These are phyloP conservation scores for Lactuca saligna DNA, from an alignment of 129 eudicot genomes.

Conservation along the genomic window DNA sequence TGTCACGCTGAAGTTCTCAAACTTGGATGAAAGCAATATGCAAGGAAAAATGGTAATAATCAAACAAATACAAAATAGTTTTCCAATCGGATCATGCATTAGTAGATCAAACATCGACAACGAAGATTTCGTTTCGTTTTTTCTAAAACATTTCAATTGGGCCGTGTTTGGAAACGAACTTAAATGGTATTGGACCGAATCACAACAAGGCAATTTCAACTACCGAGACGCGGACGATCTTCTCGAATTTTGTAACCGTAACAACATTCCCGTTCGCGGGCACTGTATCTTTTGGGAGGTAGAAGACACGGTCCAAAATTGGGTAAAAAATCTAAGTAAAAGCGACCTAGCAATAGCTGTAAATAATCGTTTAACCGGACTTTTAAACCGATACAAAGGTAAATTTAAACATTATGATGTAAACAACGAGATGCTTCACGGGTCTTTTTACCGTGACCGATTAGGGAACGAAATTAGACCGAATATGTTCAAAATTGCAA, in stretches of 20 bases:
- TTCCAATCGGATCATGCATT: slow-evolving; percentile 82
- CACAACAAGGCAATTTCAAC: slow-evolving; percentile 61
- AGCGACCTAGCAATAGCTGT: slow-evolving; percentile 56
- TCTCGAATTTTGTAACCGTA: slow-evolving; percentile 49
- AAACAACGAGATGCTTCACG: slow-evolving; percentile 94
- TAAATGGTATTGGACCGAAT: slow-evolving; percentile 90
- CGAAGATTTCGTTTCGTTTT: slow-evolving; percentile 75
- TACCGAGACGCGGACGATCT: slow-evolving; percentile 80
- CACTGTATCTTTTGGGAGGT: slow-evolving; percentile 98
- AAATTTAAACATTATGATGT: slow-evolving; percentile 85
- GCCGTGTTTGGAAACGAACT: slow-evolving; percentile 87
- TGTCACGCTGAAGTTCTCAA: slow-evolving; percentile 56
- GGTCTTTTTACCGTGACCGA: slow-evolving; percentile 72
- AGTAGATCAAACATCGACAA: slow-evolving; percentile 68
- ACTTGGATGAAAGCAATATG: slow-evolving; percentile 37
- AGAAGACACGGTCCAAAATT: slow-evolving; percentile 59
- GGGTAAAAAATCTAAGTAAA: slow-evolving; percentile 52
- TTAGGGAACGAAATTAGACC: slow-evolving; percentile 63
- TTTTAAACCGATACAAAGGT: slow-evolving; percentile 76
- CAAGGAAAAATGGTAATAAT: slow-evolving; percentile 50
- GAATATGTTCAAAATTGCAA: slow-evolving; percentile 69
- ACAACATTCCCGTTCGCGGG: slow-evolving; percentile 62
- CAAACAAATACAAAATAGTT: slow-evolving; percentile 64
- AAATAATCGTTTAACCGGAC: slow-evolving; percentile 62
- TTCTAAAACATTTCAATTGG: slow-evolving; percentile 77